These are phyloP conservation scores for Puccinellia tenuiflora DNA, from an alignment of 176 grass and related monocot genomes.

Conservation along the genomic window DNA sequence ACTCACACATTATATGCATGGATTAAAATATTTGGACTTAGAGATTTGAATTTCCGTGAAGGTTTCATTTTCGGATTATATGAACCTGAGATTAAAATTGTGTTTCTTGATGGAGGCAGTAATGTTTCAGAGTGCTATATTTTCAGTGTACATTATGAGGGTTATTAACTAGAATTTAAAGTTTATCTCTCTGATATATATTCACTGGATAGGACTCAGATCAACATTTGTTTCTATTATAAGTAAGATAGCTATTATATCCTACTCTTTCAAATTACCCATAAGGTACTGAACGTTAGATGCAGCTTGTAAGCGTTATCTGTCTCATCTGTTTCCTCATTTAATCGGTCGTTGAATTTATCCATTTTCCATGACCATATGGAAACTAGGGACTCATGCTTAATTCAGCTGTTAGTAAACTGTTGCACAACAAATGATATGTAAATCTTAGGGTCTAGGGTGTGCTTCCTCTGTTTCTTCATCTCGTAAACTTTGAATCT, in stretches of 20 bases:
- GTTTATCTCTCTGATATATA: background rate
- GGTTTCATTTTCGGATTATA: background rate
- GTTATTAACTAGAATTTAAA: background rate
- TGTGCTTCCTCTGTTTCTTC: background rate
- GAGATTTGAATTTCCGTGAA: background rate
- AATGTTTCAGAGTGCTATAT: background rate
- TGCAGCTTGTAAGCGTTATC: background rate
- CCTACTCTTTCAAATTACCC: background rate
- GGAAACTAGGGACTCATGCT: background rate
- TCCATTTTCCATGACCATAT: background rate
- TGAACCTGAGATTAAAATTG: background rate
- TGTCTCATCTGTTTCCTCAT: background rate
- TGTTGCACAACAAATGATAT: background rate
- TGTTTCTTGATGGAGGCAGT: background rate
- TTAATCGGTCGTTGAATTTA: background rate
- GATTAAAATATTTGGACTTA: background rate
- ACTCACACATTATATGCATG: background rate
- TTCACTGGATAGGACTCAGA: background rate
- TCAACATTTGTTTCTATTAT: background rate
- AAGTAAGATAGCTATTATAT: background rate
- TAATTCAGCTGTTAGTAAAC: background rate
- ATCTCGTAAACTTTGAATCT: background rate
- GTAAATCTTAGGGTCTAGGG: background rate
- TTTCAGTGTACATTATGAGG: background rate
- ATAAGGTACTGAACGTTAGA: background rate